A percentile compares a stretch with the other conserved stretches of the same genome.
Conservation (phyloP, 2,329 filamentous ascomycete species). For the Raffaelea albimanens region DNA sequence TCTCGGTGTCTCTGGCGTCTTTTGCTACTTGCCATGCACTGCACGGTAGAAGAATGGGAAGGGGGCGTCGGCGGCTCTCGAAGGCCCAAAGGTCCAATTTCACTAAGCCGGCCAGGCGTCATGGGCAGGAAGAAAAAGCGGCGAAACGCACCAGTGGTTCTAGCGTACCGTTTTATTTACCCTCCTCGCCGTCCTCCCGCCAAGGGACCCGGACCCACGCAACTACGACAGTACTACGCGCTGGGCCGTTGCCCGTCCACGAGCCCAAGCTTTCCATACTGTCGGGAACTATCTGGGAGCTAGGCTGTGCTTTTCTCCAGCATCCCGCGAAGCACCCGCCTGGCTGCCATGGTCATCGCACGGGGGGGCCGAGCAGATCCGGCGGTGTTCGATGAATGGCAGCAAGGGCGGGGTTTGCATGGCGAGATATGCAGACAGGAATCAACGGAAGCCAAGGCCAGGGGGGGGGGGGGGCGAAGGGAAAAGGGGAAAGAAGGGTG, state of each 20-base stretch:
- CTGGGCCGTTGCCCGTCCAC: background rate
- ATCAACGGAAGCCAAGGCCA: no score
- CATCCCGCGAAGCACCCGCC: background rate
- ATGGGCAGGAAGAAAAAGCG: background rate
- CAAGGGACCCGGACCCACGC: conserved; percentile 1
- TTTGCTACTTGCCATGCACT: no score
- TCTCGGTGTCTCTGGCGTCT: no score
- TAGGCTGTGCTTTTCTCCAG: no score
- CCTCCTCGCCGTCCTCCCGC: background rate
- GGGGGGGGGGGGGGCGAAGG: background rate
- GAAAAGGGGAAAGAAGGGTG: background rate
- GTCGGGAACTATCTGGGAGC: conserved; percentile 3
- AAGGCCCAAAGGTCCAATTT: no score
- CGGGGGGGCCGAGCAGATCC: no score
- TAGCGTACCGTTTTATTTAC: background rate
- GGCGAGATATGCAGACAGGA: no score
- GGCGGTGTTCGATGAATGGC: no score
- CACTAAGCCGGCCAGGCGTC: no score
- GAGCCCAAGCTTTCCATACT: conserved; percentile 5
- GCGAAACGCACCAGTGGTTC: background rate
- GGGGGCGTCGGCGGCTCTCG: no score
- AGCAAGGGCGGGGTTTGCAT: no score
- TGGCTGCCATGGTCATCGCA: background rate
- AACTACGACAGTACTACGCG: background rate
- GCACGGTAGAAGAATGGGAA: no score